A percentile compares a stretch with the other conserved stretches of the same genome.
These are phyloP conservation scores for Gilbertella persicaria DNA, from an alignment of 371 early-diverging fungal species.

Conservation along the genomic window DNA sequence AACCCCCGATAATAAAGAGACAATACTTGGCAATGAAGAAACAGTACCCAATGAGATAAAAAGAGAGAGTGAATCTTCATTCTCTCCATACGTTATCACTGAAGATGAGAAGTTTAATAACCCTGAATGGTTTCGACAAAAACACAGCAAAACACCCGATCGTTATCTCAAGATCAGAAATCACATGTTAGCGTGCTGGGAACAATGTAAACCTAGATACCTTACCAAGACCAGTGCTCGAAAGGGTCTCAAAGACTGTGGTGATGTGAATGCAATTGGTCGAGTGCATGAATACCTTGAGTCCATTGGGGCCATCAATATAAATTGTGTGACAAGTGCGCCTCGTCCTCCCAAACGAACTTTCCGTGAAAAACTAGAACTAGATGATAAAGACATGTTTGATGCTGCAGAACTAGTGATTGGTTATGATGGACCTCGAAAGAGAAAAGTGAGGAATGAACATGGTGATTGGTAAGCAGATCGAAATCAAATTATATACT, in stretches of 20 bases:
- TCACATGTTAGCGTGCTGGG: conserved; percentile 81
- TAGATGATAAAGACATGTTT: conserved; percentile 13
- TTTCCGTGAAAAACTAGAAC: conserved; percentile 25
- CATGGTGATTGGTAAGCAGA: conserved; percentile 62
- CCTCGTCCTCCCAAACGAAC: conserved; percentile 37
- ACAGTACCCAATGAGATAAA: too few relatives aligned
- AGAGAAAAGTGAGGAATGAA: conserved; percentile 64
- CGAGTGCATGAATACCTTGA: conserved; percentile 88
- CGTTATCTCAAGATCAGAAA: conserved; percentile 86
- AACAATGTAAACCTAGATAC: conserved; percentile 61
- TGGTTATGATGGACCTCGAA: conserved; percentile 50
- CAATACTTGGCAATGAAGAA: too few relatives aligned
- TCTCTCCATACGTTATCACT: conserved; percentile 36
- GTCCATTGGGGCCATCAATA: conserved; percentile 78
- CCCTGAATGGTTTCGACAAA: conserved; percentile 78
- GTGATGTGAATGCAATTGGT: conserved; percentile 92
- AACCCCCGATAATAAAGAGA: too few relatives aligned
- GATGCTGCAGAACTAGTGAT: conserved; percentile 40
- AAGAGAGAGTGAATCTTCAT: too few relatives aligned
- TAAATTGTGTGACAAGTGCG: conserved; percentile 42
- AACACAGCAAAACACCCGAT: conserved; percentile 81
- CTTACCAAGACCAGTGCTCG: conserved; percentile 57
- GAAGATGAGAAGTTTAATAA: conserved; percentile 65
- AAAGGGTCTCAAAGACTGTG: conserved; percentile 58
- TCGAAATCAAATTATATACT: too few relatives aligned